Percentiles rank a stretch among this genome's conserved stretches.
Conservation (phyloP, 768 basidiomycete genomes). For the Filobasidium floriforme region DNA sequence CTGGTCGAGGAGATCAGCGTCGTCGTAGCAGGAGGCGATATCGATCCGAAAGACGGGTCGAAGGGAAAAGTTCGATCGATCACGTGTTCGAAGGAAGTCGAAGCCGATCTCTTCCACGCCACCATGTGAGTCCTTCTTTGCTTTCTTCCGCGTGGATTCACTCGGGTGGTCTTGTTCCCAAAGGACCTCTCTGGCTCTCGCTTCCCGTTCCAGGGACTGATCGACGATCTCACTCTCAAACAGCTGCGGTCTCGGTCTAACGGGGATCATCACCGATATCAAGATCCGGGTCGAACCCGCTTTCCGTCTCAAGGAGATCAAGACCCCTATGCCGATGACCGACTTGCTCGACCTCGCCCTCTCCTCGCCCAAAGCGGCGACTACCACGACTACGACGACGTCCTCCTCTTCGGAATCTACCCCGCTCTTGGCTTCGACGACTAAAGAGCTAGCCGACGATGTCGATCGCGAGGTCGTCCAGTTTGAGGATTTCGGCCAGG, state of each 20-base stretch:
- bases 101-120: slow-evolving; percentile 73
- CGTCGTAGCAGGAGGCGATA: slow-evolving; percentile 7
- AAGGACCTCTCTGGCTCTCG: neutral
- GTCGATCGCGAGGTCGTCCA: slow-evolving; percentile 22
- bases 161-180: too few relatives aligned
- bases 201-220: neutral
- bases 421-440: neutral
- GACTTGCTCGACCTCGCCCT: slow-evolving; percentile 48
- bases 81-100: slow-evolving; percentile 46
- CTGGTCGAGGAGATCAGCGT: slow-evolving; percentile 13
- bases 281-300: slow-evolving; percentile 70
- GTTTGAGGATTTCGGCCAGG: slow-evolving; percentile 22
- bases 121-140: slow-evolving; percentile 49
- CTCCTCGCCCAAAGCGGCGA: slow-evolving; percentile 54
- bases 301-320: slow-evolving; percentile 70
- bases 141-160: neutral
- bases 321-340: slow-evolving; percentile 57
- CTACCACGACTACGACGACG: too few relatives aligned
- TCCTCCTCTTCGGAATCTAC: slow-evolving; percentile 32
- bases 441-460: neutral
- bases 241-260: slow-evolving; percentile 74
- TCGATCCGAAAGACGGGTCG: neutral
- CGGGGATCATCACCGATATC: slow-evolving; percentile 68
- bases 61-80: neutral
- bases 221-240: neutral